Conservation (phyloP, 306 rosid genomes). For the Castanea crenata region DNA sequence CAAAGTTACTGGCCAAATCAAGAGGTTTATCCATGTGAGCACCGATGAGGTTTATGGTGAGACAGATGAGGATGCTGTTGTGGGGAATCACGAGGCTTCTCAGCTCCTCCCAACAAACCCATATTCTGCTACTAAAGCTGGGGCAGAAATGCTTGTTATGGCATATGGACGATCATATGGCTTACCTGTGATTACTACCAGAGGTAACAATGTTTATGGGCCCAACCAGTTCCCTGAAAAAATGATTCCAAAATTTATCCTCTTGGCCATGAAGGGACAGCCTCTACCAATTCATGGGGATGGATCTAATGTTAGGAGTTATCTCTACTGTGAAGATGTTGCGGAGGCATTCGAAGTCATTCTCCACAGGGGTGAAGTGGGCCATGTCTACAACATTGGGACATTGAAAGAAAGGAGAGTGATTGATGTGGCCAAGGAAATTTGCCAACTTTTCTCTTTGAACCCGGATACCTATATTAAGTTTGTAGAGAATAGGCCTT, state of each 20-base stretch:
- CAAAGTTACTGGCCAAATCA: conserved; percentile 45
- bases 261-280: conserved; percentile 56
- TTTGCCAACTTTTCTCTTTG: conserved; percentile 46
- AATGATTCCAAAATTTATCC: conserved; percentile 55
- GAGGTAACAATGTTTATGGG: conserved; percentile 63
- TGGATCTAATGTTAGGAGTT: conserved; percentile 65
- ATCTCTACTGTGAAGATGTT: conserved; percentile 57
- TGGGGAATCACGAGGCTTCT: conserved; percentile 63
- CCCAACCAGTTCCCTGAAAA: conserved; percentile 65
- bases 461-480: conserved; percentile 36
- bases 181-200: conserved; percentile 53
- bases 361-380: conserved; percentile 58
- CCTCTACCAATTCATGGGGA: conserved; percentile 62
- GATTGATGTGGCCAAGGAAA: conserved; percentile 54
- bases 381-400: conserved; percentile 67
- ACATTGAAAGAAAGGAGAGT: conserved; percentile 59
- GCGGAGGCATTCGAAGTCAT: conserved; percentile 65
- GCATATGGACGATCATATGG: conserved; percentile 60
- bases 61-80: conserved; percentile 58
- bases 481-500: conserved; percentile 54
- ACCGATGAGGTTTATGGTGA: conserved; percentile 67
- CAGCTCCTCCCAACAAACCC: conserved; percentile 67
- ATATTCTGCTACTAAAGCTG: conserved; percentile 63
- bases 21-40: conserved; percentile 61
- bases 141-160: conserved; percentile 71